phyloP scores from a whole-genome alignment of 2,329 filamentous ascomycete genomes.

The Alternaria longipes region DNA sequence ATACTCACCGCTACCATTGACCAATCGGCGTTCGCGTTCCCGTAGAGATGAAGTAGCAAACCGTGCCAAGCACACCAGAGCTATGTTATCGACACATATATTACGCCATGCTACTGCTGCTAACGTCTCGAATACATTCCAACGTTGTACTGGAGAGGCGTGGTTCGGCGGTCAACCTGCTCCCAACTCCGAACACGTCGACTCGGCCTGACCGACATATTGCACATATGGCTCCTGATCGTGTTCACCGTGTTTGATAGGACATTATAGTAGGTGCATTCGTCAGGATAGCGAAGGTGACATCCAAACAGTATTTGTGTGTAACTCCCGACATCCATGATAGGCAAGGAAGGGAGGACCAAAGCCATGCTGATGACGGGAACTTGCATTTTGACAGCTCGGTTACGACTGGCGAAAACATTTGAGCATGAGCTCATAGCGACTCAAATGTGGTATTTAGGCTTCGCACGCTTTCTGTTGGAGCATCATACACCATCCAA shows the following conservation, averaged over 20 bases:
- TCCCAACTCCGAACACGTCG: conserved; percentile 16
- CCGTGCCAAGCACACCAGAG: neutral
- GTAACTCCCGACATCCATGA: conserved; percentile 6
- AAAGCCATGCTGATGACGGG: conserved; percentile 27
- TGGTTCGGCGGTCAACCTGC: conserved; percentile 15
- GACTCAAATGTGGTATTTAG: conserved; percentile 9
- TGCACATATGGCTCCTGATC: conserved; percentile 2
- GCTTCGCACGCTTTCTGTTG: conserved; percentile 1
- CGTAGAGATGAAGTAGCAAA: conserved; percentile 15
- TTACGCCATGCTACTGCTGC: conserved; percentile 16
- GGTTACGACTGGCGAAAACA: conserved; percentile 6
- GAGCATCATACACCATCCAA: neutral
- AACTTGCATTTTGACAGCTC: conserved; percentile 31
- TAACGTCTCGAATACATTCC: conserved; percentile 5
- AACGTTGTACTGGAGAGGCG: conserved; percentile 13
- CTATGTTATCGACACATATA: conserved; percentile 6
- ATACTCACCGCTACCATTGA: conserved; percentile 21
- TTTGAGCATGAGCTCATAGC: conserved; percentile 7
- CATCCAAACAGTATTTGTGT: conserved; percentile 12
- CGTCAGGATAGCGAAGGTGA: conserved; percentile 15
- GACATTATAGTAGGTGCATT: neutral
- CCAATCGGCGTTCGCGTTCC: conserved; percentile 5
- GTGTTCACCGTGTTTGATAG: conserved; percentile 7
- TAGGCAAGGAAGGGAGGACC: conserved; percentile 10
- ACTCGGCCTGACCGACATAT: conserved; percentile 17